Conservation (phyloP, 441 rosid species). For the Jatropha multifida region DNA sequence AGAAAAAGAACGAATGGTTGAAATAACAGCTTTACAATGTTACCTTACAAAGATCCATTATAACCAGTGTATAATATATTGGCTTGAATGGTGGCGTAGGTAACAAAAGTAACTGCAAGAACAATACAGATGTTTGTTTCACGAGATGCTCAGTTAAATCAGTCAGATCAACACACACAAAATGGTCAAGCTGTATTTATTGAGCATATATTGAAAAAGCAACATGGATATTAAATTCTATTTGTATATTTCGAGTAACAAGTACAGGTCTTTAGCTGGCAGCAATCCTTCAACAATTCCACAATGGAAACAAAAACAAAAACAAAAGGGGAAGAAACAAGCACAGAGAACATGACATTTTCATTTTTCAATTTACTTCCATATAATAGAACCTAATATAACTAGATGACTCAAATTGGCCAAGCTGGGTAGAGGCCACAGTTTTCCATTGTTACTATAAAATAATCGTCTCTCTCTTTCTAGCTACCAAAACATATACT, state of each 20-base stretch:
- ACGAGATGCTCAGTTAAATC: constrained; percentile 17
- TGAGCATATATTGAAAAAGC: constrained; percentile 5
- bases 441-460: neutral
- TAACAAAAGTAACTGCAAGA: constrained; percentile 82
- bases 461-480: constrained; percentile 1
- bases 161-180: neutral
- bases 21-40: constrained; percentile 13
- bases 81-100: constrained; percentile 98
- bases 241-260: no score
- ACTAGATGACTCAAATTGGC: neutral
- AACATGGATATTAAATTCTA: no score
- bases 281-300: neutral
- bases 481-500: neutral
- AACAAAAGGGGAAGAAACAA: neutral
- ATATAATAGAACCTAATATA: neutral
- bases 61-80: constrained; percentile 86
- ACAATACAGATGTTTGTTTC: constrained; percentile 15
- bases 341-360: no score
- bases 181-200: neutral
- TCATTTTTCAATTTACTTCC: neutral
- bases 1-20: neutral
- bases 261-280: neutral
- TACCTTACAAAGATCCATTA: constrained; percentile 99
- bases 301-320: neutral
- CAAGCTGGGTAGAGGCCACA: neutral